phyloP scores from a whole-genome alignment of 192 early-diverging fungal genomes.

The Mortierella hygrophila region DNA sequence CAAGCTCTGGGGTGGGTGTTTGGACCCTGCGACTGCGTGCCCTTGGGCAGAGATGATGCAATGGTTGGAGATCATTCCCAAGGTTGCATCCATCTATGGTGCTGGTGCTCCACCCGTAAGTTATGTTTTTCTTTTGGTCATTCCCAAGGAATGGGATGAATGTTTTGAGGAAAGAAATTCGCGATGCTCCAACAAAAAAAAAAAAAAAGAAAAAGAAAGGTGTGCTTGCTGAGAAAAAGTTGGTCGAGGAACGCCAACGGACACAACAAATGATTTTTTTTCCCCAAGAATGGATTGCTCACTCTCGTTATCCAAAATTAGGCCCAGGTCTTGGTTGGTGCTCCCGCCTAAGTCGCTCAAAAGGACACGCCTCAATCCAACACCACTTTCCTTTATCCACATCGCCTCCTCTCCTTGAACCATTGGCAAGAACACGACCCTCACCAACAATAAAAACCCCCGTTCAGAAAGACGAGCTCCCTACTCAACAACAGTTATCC shows the following conservation, averaged over 20 bases:
- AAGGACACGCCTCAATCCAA: neutral
- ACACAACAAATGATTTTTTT: neutral
- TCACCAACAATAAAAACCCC: neutral
- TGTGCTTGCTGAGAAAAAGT: neutral
- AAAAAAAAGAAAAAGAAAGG: neutral
- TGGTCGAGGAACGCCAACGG: no score
- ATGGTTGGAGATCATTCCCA: slow-evolving; percentile 47
- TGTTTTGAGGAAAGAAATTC: no score
- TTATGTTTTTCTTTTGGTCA: no score
- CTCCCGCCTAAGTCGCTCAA: slow-evolving; percentile 12
- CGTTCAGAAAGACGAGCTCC: neutral
- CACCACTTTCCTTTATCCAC: neutral
- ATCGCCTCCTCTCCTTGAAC: neutral
- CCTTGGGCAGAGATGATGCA: slow-evolving; percentile 54
- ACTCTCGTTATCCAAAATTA: slow-evolving; percentile 1
- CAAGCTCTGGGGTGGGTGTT: slow-evolving; percentile 34
- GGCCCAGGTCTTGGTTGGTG: slow-evolving; percentile 33
- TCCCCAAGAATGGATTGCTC: neutral
- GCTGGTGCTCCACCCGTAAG: slow-evolving; percentile 35
- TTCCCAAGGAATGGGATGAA: no score
- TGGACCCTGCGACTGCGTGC: slow-evolving; percentile 17
- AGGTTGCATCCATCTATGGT: slow-evolving; percentile 33
- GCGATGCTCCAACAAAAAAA: neutral
- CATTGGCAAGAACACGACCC: neutral
- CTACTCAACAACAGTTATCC: neutral